Evolutionary conservation across 192 early-diverging fungal genomes (phyloP), one percentile per base, ranked within the genome.

Genomic region (Gaertneriomyces semiglobifer): DNA sequence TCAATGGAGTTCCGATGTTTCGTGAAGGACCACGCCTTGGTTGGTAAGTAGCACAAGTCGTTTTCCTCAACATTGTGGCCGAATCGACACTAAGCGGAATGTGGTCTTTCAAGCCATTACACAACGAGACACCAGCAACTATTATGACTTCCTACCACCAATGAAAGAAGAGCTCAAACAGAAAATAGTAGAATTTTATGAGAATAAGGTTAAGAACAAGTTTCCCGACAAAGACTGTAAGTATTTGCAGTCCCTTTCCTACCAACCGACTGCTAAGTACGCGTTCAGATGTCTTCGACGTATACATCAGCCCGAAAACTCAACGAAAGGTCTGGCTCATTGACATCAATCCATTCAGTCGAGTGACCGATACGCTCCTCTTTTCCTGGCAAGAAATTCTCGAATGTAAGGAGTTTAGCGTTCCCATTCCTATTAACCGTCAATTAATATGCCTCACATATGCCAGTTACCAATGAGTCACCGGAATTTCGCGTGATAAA

Each of bases 1-100:
- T 92, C 96, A 0, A 89, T 96, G 89, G 92, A 96, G 76, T 99
- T 98, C 74, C 76, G 97, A 19, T 94, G 94, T 65, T 99, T 98
- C 88, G 93, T 98, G 39, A 78, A 77, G 55, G 71, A 88, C 38
- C 66, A 78, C 7, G 63, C 80, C 40, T 60, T 99, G 3, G 60
- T 94, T 53, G 95, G 88, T 85, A 80, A 65, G 80, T 58, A n/a
- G 14, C 3, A 6, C 18, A 33, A 33, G 25, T 33, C 25, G 25
- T 33, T 33, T 33, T 33, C 54, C 14, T 47, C 16, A n/a, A 64
- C 14, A 62, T 38, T 5, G 33, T 33, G 25, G 25, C 25, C 25
- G 25, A 33, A 33, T 33, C 25, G 25, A 33, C 25, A 1, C 25
- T 33, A 33, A 33, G 25, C 25, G 25, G 25, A 33, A 33, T 33